Base-by-base conservation (phyloP, 2,329 filamentous ascomycete genomes). In the Coniochaeta pulveracea region DNA sequence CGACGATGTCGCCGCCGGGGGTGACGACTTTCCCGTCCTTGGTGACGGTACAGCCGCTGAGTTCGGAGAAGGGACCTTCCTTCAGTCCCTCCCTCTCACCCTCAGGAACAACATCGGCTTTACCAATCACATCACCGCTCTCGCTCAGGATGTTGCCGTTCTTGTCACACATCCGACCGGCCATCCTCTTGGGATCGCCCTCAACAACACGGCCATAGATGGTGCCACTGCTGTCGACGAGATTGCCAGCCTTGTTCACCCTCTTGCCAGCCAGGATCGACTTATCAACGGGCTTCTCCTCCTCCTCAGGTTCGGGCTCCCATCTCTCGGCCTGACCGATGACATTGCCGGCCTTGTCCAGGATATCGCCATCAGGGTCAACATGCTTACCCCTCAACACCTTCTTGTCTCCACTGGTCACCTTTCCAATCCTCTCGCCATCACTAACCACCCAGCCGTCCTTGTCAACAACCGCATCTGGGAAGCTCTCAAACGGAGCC, bases 141-240 rank as follows among this genome's bases (percentile, higher is more conserved):
- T 85, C 80, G 48, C 79, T 80, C 58, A 77, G 73, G 42, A 85
- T 70, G 47, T 81, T 72, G 22, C 80, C 80, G 19, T 82, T 59
- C 53, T 76, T 80, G 51, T 85, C 76, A 46, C 77, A 76, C 69
- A 80, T 79, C 47, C 72, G 74, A 18, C 80, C 80, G 8, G 74
- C 57, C 26, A 85, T 66, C 34, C 69, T 65, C 52, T 72, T 70
- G 22, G 71, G 48, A 39, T 79, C 72, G 10, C 80, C 80, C 48
- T 84, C 76, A 14, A 83, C 54, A 2, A 85, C 66, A 24, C 75
- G 72, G 22, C 75, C 80, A 39, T 72, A 76, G 40, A 76, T 71
- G 27, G 59, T 52, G 1, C 72, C 72, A 26, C 56, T 53, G 4
- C 53, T 54, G 46, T 75, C 72, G 17, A 76, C 71, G 1, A 72